Evolutionary conservation across 257 asterid species (phyloP).

Genomic region (Solanum lignicaule): DNA sequence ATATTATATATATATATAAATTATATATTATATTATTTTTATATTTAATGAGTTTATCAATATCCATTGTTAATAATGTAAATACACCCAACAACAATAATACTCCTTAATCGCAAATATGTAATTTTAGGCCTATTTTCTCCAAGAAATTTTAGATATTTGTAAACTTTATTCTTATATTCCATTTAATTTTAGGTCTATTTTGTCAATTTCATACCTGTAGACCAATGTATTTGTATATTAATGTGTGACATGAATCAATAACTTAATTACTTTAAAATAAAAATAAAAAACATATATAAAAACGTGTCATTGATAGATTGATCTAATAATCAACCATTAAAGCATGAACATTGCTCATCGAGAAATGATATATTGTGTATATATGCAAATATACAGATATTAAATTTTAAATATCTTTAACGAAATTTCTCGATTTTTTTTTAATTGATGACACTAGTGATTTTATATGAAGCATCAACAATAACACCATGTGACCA

Average conservation of each 20-base stretch:
- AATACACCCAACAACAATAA: background rate
- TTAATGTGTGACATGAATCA: background rate
- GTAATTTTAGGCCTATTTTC: background rate
- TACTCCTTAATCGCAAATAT: background rate
- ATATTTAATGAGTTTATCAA: no score
- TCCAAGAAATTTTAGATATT: background rate
- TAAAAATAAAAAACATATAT: no score
- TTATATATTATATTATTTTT: no score
- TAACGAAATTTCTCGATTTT: background rate
- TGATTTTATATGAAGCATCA: background rate
- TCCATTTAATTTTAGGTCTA: no score
- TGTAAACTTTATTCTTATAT: background rate
- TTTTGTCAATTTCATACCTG: background rate
- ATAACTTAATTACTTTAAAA: no score
- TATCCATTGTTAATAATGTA: background rate
- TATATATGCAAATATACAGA: background rate
- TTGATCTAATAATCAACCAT: background rate
- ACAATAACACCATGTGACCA: background rate
- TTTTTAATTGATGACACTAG: background rate
- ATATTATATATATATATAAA: no score
- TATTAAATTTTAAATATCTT: background rate
- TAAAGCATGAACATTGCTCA: background rate
- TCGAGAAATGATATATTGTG: background rate
- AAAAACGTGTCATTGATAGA: background rate
- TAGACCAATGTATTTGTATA: background rate